A percentile compares a stretch with the other conserved stretches of the same genome.
Evolutionary conservation across 164 flowering plant genomes (phyloP).

Genomic region (Akebia trifoliata): DNA sequence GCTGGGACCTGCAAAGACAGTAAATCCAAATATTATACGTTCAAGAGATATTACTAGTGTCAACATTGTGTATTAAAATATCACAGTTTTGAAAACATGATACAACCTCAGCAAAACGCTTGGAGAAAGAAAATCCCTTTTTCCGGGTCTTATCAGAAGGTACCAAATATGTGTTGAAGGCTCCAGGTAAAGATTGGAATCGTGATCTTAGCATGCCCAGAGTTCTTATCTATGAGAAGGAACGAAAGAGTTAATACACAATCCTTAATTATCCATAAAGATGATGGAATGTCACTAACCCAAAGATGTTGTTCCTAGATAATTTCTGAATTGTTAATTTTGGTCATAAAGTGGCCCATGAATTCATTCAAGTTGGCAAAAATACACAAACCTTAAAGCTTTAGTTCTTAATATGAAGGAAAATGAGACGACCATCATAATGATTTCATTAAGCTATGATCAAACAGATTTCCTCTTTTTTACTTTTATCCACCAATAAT

Average conservation of each 20-base stretch:
- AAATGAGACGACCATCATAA: not conserved
- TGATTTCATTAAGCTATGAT: not conserved
- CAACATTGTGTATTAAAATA: not conserved
- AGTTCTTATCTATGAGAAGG: slow-evolving; percentile 67
- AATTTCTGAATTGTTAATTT: too few relatives aligned
- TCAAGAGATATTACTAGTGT: slow-evolving; percentile 1
- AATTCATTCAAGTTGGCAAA: not conserved
- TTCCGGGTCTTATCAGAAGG: slow-evolving; percentile 63
- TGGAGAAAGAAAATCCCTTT: slow-evolving; percentile 70
- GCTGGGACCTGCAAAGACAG: slow-evolving; percentile 45
- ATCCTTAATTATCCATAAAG: not conserved
- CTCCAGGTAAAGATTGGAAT: slow-evolving; percentile 96
- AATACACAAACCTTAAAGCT: not conserved
- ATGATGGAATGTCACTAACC: not conserved
- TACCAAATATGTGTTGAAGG: slow-evolving; percentile 77
- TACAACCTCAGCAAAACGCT: slow-evolving; percentile 71
- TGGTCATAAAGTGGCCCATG: not conserved
- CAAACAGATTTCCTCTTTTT: not conserved
- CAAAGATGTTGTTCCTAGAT: too few relatives aligned
- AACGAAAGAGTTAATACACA: not conserved
- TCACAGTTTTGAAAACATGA: not conserved
- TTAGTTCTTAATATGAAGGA: not conserved
- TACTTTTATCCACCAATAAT: too few relatives aligned
- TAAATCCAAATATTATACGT: slow-evolving; percentile 6
- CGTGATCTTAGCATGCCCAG: slow-evolving; percentile 90